A percentile compares a stretch with the other conserved stretches of the same genome.
phyloP scores from a whole-genome alignment of 805 yeast species.

The Groenewaldozyma tartarivorans region DNA sequence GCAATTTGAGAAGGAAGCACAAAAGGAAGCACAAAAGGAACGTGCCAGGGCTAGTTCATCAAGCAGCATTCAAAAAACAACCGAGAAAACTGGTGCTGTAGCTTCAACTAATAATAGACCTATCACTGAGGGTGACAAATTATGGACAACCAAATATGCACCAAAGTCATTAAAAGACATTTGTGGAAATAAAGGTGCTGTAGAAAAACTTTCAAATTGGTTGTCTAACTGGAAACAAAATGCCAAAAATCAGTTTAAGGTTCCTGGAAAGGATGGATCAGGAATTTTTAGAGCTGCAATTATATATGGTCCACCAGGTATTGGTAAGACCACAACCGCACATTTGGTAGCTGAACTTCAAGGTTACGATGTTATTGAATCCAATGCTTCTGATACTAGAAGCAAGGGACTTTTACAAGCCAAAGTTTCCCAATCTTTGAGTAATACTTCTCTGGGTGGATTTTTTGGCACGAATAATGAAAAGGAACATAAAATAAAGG shows the following conservation, averaged over 20 bases:
- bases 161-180: slow-evolving; percentile 68
- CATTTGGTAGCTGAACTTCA: slow-evolving; percentile 73
- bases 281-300: slow-evolving; percentile 74
- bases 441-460: slow-evolving; percentile 77
- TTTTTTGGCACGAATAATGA: slow-evolving; percentile 34
- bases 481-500: slow-evolving; percentile 36
- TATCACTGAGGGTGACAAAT: slow-evolving; percentile 27
- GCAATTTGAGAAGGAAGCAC: slow-evolving; percentile 34
- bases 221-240: slow-evolving; percentile 61
- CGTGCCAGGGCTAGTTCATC: slow-evolving; percentile 7
- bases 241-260: slow-evolving; percentile 42
- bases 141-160: slow-evolving; percentile 93
- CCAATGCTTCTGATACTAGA: slow-evolving; percentile 85
- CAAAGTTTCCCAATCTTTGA: slow-evolving; percentile 59
- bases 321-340: slow-evolving; percentile 87
- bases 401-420: slow-evolving; percentile 67
- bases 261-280: slow-evolving; percentile 52
- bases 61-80: slow-evolving; percentile 9
- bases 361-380: slow-evolving; percentile 73
- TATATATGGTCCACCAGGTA: slow-evolving; percentile 89
- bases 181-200: slow-evolving; percentile 82
- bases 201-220: slow-evolving; percentile 64
- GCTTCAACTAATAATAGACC: slow-evolving; percentile 13
- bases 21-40: slow-evolving; percentile 22
- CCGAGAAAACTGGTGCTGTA: slow-evolving; percentile 13